Base-by-base conservation (phyloP, 108 stramenopile species). In the Hondaea fermentalgiana region DNA sequence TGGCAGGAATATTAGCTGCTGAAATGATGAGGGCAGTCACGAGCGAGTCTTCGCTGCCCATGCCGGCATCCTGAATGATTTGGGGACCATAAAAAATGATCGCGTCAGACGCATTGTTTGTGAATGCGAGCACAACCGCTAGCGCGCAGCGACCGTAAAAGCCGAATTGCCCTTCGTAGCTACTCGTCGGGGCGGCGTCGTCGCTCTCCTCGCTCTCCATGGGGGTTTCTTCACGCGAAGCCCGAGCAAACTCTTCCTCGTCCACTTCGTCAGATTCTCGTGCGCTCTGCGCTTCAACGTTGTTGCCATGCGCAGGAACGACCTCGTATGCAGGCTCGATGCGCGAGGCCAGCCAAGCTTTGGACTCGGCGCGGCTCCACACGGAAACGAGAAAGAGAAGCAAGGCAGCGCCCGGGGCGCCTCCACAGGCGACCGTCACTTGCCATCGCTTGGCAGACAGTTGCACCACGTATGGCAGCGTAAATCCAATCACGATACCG, bases 21-120 rank as follows among this genome's bases (percentile, higher is more conserved):
- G 76, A 47, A 16, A 83, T 47, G 16, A 53, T 28, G n/a, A 83
- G 28, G 0, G 76, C 51, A 12, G 76, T 53, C 76, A 21, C 8
- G n/a, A 83, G 51, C 45, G 76, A 83, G 76, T 83, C 28, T 23
- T 53, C 76, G 12, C 49, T 4, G 49, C 45, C 51, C 45, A 83
- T 53, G 76, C 51, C 51, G 51, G 76, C 76, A 47, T 83, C 51
- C 51, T 83, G 49, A 6, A 83, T 53, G 51, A 83, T 83, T 23
- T 83, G 49, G 6, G 45, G 76, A 14, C 76, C 76, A 35, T 83
- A 83, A 45, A 83, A 83, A 25, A 83, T 83, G 8, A 83, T 83
- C 10, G 76, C 76, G 51, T 83, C 76, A 43, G 76, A 83, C n/a
- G 76, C 44, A 83, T 83, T 83, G 51, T 83, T 83, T 12, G 76